A percentile compares a stretch with the other conserved stretches of the same genome.
Evolutionary conservation across 2,329 filamentous ascomycete species (phyloP).

Genomic region (Hyphodiscus sp.): DNA sequence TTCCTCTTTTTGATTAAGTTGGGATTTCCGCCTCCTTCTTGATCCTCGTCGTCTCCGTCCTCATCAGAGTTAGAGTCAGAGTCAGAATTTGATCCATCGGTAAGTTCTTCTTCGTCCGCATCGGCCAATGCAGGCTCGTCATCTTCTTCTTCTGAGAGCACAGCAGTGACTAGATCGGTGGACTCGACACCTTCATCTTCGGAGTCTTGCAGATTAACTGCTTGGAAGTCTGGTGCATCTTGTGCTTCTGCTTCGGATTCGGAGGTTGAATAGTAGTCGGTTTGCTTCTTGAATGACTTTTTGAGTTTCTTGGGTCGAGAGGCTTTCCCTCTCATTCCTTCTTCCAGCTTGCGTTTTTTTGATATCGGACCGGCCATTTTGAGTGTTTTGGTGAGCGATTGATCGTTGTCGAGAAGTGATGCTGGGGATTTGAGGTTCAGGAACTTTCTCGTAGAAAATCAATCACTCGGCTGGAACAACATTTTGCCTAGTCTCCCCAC

Average conservation of each 20-base stretch:
- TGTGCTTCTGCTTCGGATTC: conserved; percentile 38
- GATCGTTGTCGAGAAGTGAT: background rate
- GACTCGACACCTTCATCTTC: conserved; percentile 29
- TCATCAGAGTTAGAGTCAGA: conserved; percentile 25
- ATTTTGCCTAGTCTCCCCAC: background rate
- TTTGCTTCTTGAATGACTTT: conserved; percentile 54
- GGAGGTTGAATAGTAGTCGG: conserved; percentile 52
- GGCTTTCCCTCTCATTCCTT: conserved; percentile 46
- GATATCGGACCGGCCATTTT: conserved; percentile 28
- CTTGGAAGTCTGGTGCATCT: conserved; percentile 37
- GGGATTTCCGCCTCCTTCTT: conserved; percentile 36
- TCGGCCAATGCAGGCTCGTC: conserved; percentile 1
- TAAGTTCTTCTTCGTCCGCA: conserved; percentile 22
- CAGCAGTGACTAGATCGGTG: conserved; percentile 19
- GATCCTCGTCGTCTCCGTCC: conserved; percentile 28
- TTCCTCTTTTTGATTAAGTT: conserved; percentile 56
- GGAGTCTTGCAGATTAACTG: conserved; percentile 41
- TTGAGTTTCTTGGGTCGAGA: conserved; percentile 37
- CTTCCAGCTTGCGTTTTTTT: conserved; percentile 54
- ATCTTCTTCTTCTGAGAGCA: conserved; percentile 24
- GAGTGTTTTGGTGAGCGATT: conserved; percentile 1
- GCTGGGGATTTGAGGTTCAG: too few species aligned
- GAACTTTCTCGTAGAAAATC: too few species aligned
- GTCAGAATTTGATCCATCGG: conserved; percentile 34
- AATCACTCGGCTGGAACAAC: background rate